Conservation (phyloP, 2,329 filamentous ascomycete species). For the Ceratocystis huliohia region DNA sequence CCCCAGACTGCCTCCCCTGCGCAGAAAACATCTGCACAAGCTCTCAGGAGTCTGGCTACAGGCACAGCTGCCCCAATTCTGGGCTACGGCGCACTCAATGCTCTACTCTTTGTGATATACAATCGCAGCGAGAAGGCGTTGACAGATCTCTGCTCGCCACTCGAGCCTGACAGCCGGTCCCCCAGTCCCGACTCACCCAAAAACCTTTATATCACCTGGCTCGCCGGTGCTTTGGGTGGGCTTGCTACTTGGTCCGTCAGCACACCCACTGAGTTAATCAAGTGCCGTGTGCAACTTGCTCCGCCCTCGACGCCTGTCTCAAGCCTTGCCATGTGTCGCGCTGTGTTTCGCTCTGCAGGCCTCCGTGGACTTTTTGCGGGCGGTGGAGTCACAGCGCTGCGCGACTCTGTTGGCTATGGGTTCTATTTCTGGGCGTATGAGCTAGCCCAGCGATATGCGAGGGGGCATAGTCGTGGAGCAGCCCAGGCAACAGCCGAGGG, state of each 20-base stretch:
- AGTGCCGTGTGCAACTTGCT: conserved; percentile 69
- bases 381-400: conserved; percentile 64
- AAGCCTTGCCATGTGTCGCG: conserved; percentile 46
- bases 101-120: conserved; percentile 79
- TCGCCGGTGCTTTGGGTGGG: conserved; percentile 69
- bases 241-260: conserved; percentile 76
- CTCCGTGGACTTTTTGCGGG: conserved; percentile 68
- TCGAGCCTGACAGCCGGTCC: conserved; percentile 15
- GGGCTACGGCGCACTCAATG: conserved; percentile 83
- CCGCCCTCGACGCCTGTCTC: conserved; percentile 23
- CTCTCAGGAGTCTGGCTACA: conserved; percentile 31
- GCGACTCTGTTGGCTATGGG: conserved; percentile 86
- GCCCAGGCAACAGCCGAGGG: conserved; percentile 19
- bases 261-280: conserved; percentile 80
- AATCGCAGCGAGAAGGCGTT: conserved; percentile 65
- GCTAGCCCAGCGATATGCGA: conserved; percentile 29
- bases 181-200: conserved; percentile 30
- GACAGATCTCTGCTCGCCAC: conserved; percentile 25
- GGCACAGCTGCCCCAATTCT: conserved; percentile 77
- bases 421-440: conserved; percentile 97
- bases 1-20: neutral
- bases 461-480: neutral
- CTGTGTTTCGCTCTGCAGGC: conserved; percentile 44
- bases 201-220: conserved; percentile 53
- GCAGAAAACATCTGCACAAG: conserved; percentile 21